phyloP scores from a whole-genome alignment of 2,329 filamentous ascomycete genomes.

The Penicillium sp. region DNA sequence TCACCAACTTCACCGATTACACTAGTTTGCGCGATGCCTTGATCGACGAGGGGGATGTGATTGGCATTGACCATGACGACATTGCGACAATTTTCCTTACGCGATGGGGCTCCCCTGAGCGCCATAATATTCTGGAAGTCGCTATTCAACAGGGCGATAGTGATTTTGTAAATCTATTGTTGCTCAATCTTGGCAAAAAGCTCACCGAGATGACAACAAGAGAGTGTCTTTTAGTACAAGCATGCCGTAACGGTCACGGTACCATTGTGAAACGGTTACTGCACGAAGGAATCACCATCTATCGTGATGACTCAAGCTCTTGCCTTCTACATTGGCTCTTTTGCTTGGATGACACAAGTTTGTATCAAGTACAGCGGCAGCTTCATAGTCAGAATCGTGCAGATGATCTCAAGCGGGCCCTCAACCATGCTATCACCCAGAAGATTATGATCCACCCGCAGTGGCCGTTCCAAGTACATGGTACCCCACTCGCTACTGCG shows the following conservation, averaged over 20 bases:
- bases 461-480: slow-evolving; percentile 11
- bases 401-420: background rate
- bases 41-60: background rate
- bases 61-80: background rate
- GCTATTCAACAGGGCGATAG: slow-evolving; percentile 6
- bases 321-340: slow-evolving; percentile 12
- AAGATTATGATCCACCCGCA: slow-evolving; percentile 4
- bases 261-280: background rate
- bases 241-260: slow-evolving; percentile 3
- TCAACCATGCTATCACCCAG: background rate
- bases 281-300: background rate
- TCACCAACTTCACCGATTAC: background rate
- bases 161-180: background rate
- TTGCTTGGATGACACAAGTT: slow-evolving; percentile 2
- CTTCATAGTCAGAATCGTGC: background rate
- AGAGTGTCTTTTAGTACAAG: background rate
- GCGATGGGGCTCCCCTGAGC: background rate
- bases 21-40: background rate
- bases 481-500: slow-evolving; percentile 7
- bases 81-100: background rate
- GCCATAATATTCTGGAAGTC: background rate
- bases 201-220: background rate
- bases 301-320: background rate
- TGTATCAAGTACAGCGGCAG: background rate
- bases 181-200: background rate